These are phyloP conservation scores for Solanum hybrid DNA, from an alignment of 305 asterid species.

Conservation along the genomic window DNA sequence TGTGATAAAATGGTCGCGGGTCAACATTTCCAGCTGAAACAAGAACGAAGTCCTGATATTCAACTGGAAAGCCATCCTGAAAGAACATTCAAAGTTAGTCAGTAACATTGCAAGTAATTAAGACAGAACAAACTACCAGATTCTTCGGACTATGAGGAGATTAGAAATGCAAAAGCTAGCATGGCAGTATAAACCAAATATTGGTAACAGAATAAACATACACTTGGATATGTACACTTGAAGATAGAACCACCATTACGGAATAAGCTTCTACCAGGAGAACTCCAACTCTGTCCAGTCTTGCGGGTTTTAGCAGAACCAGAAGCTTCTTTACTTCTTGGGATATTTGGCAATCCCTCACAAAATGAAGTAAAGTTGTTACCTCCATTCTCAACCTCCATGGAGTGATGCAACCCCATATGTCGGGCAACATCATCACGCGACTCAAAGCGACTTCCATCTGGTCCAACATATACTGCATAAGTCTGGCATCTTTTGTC, in stretches of 20 bases:
- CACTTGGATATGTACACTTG: not conserved
- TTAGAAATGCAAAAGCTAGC: not conserved
- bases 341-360: slow-evolving; percentile 25
- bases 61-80: slow-evolving; percentile 86
- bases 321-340: slow-evolving; percentile 36
- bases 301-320: slow-evolving; percentile 22
- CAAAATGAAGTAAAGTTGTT: slow-evolving; percentile 23
- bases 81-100: slow-evolving; percentile 4
- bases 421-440: slow-evolving; percentile 68
- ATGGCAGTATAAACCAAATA: not conserved
- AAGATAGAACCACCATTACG: not conserved
- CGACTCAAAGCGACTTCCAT: slow-evolving; percentile 64
- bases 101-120: not conserved
- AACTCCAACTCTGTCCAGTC: slow-evolving; percentile 33
- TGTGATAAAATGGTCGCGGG: slow-evolving; percentile 66
- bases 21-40: slow-evolving; percentile 70
- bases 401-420: slow-evolving; percentile 42
- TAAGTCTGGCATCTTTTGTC: slow-evolving; percentile 39
- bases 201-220: not conserved
- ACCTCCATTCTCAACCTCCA: slow-evolving; percentile 32
- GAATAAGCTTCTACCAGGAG: slow-evolving; percentile 24
- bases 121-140: not conserved
- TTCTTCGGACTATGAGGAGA: not conserved
- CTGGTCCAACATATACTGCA: slow-evolving; percentile 62
- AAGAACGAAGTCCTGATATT: slow-evolving; percentile 78